These are phyloP conservation scores for Suillus hirtellus DNA, from an alignment of 768 basidiomycete species.

Conservation along the genomic window DNA sequence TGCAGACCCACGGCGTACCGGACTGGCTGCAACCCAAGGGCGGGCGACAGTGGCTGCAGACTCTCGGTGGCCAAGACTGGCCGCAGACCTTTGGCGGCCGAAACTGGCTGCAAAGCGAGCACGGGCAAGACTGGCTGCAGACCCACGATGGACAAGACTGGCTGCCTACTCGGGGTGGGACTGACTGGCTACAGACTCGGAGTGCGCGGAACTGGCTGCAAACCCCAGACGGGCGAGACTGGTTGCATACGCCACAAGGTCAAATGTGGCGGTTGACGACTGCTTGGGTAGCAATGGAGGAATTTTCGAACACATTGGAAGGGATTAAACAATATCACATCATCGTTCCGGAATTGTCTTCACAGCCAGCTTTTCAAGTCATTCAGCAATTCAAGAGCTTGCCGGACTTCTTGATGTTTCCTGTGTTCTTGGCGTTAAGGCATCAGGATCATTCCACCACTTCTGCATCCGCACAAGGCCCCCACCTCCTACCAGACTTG, in stretches of 20 bases:
- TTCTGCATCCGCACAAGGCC: not conserved
- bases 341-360: not conserved
- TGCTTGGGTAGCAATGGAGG: not conserved
- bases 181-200: not conserved
- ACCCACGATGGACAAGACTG: not conserved
- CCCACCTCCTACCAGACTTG: not conserved
- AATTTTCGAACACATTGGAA: slow-evolving; percentile 1
- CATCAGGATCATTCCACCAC: not conserved
- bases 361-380: not conserved
- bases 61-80: not conserved
- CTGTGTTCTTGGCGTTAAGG: not conserved
- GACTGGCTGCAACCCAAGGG: not conserved
- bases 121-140: not conserved
- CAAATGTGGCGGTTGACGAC: not conserved
- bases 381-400: not conserved
- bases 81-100: not conserved
- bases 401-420: not conserved
- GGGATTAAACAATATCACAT: not conserved
- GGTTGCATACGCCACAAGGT: not conserved
- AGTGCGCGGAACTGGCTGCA: not conserved
- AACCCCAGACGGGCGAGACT: not conserved
- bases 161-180: not conserved
- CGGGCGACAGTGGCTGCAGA: not conserved
- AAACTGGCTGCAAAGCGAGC: not conserved
- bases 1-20: not conserved